phyloP scores from a whole-genome alignment of 2,329 filamentous ascomycete genomes.

The Talaromyces rugulosus region DNA sequence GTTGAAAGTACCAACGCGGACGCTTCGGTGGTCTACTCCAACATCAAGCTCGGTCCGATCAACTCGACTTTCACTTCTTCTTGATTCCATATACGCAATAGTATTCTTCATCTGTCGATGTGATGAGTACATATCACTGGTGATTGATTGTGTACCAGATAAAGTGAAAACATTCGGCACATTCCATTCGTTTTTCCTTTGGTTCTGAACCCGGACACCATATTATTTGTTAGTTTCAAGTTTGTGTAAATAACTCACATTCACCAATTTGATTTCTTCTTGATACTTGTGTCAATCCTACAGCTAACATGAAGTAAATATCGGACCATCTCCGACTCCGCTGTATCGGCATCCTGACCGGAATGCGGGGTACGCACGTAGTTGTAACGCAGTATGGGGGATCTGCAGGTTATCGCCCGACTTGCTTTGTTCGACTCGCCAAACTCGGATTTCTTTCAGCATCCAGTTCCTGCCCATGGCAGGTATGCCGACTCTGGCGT shows the following conservation, averaged over 20 bases:
- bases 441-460: neutral
- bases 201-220: neutral
- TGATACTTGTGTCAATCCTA: neutral
- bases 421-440: neutral
- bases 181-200: neutral
- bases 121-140: neutral
- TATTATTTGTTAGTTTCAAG: neutral
- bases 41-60: slow-evolving; percentile 58
- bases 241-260: neutral
- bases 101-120: neutral
- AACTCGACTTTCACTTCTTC: slow-evolving; percentile 40
- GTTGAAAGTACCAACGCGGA: slow-evolving; percentile 28
- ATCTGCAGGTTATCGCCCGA: neutral
- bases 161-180: neutral
- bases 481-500: neutral
- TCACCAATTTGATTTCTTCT: neutral
- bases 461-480: neutral
- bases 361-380: neutral
- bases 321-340: neutral
- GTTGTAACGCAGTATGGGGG: neutral
- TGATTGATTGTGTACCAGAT: neutral
- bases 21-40: slow-evolving; percentile 54
- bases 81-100: neutral
- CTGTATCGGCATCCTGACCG: neutral
- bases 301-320: neutral